Evolutionary conservation across 352 stramenopile genomes (phyloP).

Genomic region (Globisporangium splendens): DNA sequence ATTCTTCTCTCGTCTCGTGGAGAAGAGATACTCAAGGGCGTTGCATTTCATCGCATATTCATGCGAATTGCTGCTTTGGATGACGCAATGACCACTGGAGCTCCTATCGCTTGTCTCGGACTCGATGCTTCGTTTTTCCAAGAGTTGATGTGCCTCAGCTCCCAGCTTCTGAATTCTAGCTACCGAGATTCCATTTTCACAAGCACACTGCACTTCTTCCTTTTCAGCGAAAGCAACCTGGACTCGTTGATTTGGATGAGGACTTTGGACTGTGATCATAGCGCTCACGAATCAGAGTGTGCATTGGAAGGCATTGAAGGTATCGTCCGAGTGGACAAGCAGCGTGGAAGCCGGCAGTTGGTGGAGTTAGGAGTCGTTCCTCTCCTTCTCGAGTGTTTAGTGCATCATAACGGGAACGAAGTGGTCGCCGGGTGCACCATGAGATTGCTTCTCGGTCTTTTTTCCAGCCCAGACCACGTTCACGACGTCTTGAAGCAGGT

Average conservation of each 20-base stretch:
- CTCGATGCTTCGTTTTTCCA: slow-evolving; percentile 10
- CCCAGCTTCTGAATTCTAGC: slow-evolving; percentile 14
- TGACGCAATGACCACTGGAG: slow-evolving; percentile 4
- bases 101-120: neutral
- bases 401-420: slow-evolving; percentile 1
- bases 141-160: slow-evolving; percentile 21
- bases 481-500: slow-evolving; percentile 2
- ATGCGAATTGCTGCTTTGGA: slow-evolving; percentile 13
- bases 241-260: slow-evolving; percentile 29
- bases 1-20: slow-evolving; percentile 20
- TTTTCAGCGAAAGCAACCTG: slow-evolving; percentile 13
- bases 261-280: slow-evolving; percentile 5
- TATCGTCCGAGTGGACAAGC: slow-evolving; percentile 1
- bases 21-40: slow-evolving; percentile 14
- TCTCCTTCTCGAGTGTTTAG: slow-evolving; percentile 3
- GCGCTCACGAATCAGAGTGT: slow-evolving; percentile 7
- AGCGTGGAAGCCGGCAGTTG: slow-evolving; percentile 2
- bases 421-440: neutral
- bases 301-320: slow-evolving; percentile 1
- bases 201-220: slow-evolving; percentile 16
- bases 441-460: neutral
- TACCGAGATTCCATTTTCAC: slow-evolving; percentile 22
- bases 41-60: slow-evolving; percentile 14
- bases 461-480: slow-evolving; percentile 6
- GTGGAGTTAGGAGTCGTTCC: neutral